Conservation (phyloP, 352 stramenopile species). For the Phytopythium sindhum region DNA sequence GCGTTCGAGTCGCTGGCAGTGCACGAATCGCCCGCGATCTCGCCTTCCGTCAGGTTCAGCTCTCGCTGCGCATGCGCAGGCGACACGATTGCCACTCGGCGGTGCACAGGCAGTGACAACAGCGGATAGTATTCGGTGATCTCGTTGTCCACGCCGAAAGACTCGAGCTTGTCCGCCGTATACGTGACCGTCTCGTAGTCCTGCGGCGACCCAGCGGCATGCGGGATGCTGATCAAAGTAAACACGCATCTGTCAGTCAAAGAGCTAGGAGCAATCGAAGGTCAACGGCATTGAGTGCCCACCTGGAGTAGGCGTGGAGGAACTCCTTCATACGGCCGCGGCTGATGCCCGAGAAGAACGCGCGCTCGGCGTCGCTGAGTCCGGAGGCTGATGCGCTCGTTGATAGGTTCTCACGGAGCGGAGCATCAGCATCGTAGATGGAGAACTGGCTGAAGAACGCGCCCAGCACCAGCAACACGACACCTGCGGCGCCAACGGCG, state of each 20-base stretch:
- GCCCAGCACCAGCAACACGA: neutral
- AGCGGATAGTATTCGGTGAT: conserved; percentile 69
- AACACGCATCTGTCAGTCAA: neutral
- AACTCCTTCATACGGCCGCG: conserved; percentile 20
- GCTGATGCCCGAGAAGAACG: conserved; percentile 17
- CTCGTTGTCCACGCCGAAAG: conserved; percentile 53
- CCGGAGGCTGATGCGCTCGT: neutral
- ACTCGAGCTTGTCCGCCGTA: conserved; percentile 42
- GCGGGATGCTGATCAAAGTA: conserved; percentile 11
- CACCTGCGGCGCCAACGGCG: neutral
- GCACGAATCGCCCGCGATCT: conserved; percentile 60
- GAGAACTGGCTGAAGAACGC: neutral
- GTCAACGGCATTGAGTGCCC: neutral
- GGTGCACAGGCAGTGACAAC: conserved; percentile 54
- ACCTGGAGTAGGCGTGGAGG: conserved; percentile 22
- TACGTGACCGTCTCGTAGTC: conserved; percentile 55
- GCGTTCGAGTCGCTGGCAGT: conserved; percentile 47
- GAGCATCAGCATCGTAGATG: neutral
- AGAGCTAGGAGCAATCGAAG: neutral
- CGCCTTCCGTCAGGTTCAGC: conserved; percentile 54
- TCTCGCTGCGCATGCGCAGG: conserved; percentile 23
- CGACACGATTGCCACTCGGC: conserved; percentile 35
- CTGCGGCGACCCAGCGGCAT: conserved; percentile 30
- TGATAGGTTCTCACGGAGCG: neutral
- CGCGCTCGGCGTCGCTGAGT: conserved; percentile 9